Conservation (phyloP, 169 alveolate species). For the Pseudocohnilembus persalinus region DNA sequence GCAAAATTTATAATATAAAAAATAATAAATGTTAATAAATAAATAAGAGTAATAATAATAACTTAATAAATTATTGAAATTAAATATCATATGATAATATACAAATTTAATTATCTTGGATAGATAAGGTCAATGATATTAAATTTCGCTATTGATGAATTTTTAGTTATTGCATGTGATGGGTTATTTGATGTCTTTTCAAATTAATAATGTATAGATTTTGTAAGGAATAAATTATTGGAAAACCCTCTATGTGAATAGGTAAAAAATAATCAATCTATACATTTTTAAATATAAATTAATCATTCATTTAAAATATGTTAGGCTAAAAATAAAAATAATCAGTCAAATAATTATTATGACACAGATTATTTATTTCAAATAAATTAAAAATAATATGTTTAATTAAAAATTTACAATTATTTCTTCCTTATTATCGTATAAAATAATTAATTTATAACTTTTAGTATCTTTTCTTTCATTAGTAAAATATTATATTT, state of each 20-base stretch:
- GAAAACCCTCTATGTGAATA: conserved; percentile 49
- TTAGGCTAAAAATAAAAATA: no score
- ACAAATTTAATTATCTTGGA: background rate
- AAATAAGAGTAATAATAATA: background rate
- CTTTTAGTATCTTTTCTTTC: no score
- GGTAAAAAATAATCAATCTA: conserved; percentile 4
- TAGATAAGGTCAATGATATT: conserved; percentile 45
- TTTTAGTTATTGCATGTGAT: conserved; percentile 81
- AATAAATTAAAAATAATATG: no score
- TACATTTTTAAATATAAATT: no score
- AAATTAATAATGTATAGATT: conserved; percentile 72
- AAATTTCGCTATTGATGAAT: conserved; percentile 68
- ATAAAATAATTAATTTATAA: no score
- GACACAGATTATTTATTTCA: no score
- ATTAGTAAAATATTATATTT: no score
- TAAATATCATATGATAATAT: background rate
- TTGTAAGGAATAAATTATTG: conserved; percentile 49
- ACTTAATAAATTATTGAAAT: no score
- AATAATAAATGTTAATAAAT: background rate
- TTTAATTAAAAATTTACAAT: no score
- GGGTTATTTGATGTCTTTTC: conserved; percentile 82
- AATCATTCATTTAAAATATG: no score
- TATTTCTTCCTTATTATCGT: no score
- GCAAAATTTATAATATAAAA: background rate
- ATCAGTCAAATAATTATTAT: no score